These are phyloP conservation scores for Torulaspora maleeae DNA, from an alignment of 805 yeast species.

Conservation along the genomic window DNA sequence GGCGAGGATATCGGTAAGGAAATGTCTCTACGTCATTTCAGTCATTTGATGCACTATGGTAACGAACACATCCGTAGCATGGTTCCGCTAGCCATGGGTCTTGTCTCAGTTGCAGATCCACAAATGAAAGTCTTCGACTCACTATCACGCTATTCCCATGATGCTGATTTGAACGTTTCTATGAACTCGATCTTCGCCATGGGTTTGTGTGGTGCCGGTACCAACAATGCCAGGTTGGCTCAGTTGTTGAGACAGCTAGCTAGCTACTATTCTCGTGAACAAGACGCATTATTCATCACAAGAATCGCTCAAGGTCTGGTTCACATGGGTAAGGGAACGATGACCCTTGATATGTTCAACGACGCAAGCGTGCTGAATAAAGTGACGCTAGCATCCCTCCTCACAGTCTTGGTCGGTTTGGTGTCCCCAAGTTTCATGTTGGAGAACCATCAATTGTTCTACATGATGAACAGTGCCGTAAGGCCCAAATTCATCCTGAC, in stretches of 20 bases:
- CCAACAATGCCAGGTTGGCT: conserved; percentile 96
- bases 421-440: conserved; percentile 84
- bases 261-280: conserved; percentile 82
- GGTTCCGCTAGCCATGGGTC: conserved; percentile 97
- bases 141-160: conserved; percentile 92
- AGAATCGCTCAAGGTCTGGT: conserved; percentile 93
- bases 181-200: conserved; percentile 90
- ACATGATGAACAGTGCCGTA: conserved; percentile 79
- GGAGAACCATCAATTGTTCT: conserved; percentile 77
- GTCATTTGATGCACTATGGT: conserved; percentile 97
- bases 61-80: conserved; percentile 85
- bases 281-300: conserved; percentile 86
- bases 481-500: conserved; percentile 92
- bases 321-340: conserved; percentile 94
- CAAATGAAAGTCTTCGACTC: conserved; percentile 97
- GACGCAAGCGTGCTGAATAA: conserved; percentile 85
- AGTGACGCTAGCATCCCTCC: conserved; percentile 81
- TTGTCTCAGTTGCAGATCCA: conserved; percentile 88
- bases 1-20: conserved; percentile 98
- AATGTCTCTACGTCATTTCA: conserved; percentile 94
- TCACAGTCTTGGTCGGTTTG: conserved; percentile 78
- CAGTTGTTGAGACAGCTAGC: conserved; percentile 94
- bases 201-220: conserved; percentile 99
- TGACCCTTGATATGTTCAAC: conserved; percentile 81
- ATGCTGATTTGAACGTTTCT: conserved; percentile 89